Percentiles rank a stretch among this genome's conserved stretches.
phyloP scores from a whole-genome alignment of 176 grass and related monocot species.

The Ananas comosus region DNA sequence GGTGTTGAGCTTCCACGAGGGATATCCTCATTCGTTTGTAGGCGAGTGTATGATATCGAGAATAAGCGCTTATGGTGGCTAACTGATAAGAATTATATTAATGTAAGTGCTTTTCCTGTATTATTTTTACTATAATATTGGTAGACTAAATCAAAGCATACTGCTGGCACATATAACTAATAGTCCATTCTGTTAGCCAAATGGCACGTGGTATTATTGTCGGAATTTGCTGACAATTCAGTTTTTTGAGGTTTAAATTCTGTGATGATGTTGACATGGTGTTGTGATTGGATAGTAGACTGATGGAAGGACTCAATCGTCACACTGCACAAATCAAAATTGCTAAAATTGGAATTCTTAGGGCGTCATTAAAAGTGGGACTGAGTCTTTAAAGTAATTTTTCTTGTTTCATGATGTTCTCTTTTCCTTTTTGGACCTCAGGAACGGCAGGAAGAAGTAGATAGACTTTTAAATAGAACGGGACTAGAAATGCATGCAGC shows the following conservation, averaged over 20 bases:
- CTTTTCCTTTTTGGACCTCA: slow-evolving; percentile 15
- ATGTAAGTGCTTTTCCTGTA: slow-evolving; percentile 41
- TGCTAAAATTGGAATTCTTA: too few relatives aligned
- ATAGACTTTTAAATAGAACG: slow-evolving; percentile 60
- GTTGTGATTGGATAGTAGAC: too few relatives aligned
- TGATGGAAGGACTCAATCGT: too few relatives aligned
- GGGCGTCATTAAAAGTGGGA: too few relatives aligned
- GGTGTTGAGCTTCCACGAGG: slow-evolving; percentile 54
- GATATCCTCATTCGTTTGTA: slow-evolving; percentile 76
- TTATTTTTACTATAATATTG: background rate
- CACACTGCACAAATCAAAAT: too few relatives aligned
- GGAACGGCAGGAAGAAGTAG: slow-evolving; percentile 82
- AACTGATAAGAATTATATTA: slow-evolving; percentile 67
- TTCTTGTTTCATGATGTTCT: slow-evolving; percentile 2
- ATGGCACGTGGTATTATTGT: too few relatives aligned
- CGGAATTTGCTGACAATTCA: too few relatives aligned
- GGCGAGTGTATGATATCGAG: slow-evolving; percentile 72
- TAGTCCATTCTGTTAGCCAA: too few relatives aligned
- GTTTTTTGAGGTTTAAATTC: background rate
- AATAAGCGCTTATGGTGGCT: slow-evolving; percentile 85
- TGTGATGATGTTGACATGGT: background rate
- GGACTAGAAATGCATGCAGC: slow-evolving; percentile 64
- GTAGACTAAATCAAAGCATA: background rate
- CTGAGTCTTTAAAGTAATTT: background rate
- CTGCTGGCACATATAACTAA: background rate